Evolutionary conservation across 1,139 yeast genomes (phyloP).

Genomic region (Meyerozyma guilliermondii): DNA sequence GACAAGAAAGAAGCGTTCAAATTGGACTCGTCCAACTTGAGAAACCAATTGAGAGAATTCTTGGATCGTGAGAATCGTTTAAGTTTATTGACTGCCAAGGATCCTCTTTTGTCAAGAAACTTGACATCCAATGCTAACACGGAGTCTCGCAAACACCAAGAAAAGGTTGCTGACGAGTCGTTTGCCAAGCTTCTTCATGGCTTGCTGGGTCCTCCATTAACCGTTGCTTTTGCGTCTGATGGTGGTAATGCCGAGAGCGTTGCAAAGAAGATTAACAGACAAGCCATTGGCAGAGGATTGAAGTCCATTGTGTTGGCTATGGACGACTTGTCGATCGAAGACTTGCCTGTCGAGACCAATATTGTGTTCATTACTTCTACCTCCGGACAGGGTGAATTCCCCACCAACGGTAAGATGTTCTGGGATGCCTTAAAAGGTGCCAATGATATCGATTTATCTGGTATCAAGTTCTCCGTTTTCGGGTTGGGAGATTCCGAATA

Average conservation of each 20-base stretch:
- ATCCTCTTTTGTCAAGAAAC: constrained; percentile 76
- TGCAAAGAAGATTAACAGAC: constrained; percentile 76
- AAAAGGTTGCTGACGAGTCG: constrained; percentile 70
- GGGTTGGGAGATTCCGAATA: constrained; percentile 93
- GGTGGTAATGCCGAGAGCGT: constrained; percentile 89
- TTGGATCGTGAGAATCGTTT: constrained; percentile 87
- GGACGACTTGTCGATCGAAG: constrained; percentile 83
- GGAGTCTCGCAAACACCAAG: constrained; percentile 56
- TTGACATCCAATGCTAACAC: constrained; percentile 58
- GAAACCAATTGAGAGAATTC: constrained; percentile 71
- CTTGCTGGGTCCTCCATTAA: constrained; percentile 87
- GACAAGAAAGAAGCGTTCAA: constrained; percentile 52
- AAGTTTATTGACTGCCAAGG: constrained; percentile 63
- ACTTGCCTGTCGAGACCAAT: constrained; percentile 75
- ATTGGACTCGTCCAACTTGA: constrained; percentile 79
- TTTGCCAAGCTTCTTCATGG: constrained; percentile 76
- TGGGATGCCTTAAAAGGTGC: constrained; percentile 80
- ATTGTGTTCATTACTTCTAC: constrained; percentile 82
- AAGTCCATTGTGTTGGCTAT: constrained; percentile 72
- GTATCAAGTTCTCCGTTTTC: constrained; percentile 69
- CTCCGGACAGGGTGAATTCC: constrained; percentile 97
- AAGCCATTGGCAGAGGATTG: constrained; percentile 83
- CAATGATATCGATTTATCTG: constrained; percentile 68
- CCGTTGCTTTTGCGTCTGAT: constrained; percentile 88
- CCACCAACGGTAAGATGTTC: constrained; percentile 86